A percentile compares a stretch with the other conserved stretches of the same genome.
phyloP scores from a whole-genome alignment of 257 asterid genomes.

The Solanum bulbocastanum region DNA sequence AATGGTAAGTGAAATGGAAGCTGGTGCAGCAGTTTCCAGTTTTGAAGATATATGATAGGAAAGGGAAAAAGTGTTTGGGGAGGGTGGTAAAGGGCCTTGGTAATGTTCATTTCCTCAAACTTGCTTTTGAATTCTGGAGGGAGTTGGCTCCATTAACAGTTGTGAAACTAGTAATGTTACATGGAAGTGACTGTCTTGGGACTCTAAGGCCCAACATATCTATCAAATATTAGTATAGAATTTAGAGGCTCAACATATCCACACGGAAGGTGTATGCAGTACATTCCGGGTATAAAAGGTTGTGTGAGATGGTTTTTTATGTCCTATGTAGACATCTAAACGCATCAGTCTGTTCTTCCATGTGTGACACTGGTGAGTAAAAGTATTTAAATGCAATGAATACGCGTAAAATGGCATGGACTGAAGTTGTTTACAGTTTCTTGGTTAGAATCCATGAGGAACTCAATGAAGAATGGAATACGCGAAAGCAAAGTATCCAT shows the following conservation, averaged over 20 bases:
- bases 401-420: neutral
- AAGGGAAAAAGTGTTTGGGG: neutral
- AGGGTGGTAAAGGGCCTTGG: neutral
- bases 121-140: neutral
- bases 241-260: neutral
- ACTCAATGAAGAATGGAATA: neutral
- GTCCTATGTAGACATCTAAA: neutral
- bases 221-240: neutral
- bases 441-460: neutral
- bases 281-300: neutral
- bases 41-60: neutral
- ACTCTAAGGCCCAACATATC: neutral
- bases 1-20: slow-evolving; percentile 50
- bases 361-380: neutral
- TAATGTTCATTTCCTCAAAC: neutral
- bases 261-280: neutral
- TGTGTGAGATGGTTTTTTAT: neutral
- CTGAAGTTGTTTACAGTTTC: neutral
- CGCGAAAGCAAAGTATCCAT: neutral
- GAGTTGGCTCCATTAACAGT: neutral
- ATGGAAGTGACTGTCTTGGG: neutral
- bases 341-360: neutral
- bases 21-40: neutral
- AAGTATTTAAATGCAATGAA: neutral
- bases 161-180: neutral